Evolutionary conservation across 2,329 filamentous ascomycete species (phyloP).

Genomic region (Orbilia javanica): DNA sequence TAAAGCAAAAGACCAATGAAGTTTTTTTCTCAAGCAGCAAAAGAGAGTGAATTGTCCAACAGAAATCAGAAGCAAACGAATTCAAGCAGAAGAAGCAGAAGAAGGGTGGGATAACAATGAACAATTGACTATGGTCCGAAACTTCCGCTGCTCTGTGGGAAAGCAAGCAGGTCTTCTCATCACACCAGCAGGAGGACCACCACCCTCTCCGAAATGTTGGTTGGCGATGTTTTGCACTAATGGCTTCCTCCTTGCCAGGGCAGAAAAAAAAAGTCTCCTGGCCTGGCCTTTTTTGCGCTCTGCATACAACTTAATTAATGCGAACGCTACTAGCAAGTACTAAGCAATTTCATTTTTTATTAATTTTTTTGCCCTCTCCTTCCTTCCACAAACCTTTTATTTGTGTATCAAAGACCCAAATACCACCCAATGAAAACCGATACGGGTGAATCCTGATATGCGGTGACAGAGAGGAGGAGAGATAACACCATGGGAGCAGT

Average conservation of each 20-base stretch:
- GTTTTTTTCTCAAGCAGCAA: background rate
- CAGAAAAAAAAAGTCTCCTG: conserved; percentile 39
- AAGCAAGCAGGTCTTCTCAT: conserved; percentile 39
- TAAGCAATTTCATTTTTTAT: conserved; percentile 19
- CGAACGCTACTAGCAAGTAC: conserved; percentile 4
- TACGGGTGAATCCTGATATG: conserved; percentile 58
- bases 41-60: conserved; percentile 36
- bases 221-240: conserved; percentile 59
- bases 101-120: conserved; percentile 35
- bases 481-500: conserved; percentile 23
- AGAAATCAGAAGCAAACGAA: background rate
- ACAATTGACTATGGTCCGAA: conserved; percentile 45
- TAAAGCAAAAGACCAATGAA: background rate
- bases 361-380: background rate
- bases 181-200: conserved; percentile 21
- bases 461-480: conserved; percentile 22
- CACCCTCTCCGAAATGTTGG: conserved; percentile 35
- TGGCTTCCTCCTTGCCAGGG: conserved; percentile 49
- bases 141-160: conserved; percentile 53
- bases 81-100: background rate
- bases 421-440: conserved; percentile 49
- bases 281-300: conserved; percentile 25
- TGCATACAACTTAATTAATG: conserved; percentile 54
- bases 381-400: conserved; percentile 35
- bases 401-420: conserved; percentile 21